These are phyloP conservation scores for Paracoccidioides lutzii DNA, from an alignment of 2,329 filamentous ascomycete species.

Conservation along the genomic window DNA sequence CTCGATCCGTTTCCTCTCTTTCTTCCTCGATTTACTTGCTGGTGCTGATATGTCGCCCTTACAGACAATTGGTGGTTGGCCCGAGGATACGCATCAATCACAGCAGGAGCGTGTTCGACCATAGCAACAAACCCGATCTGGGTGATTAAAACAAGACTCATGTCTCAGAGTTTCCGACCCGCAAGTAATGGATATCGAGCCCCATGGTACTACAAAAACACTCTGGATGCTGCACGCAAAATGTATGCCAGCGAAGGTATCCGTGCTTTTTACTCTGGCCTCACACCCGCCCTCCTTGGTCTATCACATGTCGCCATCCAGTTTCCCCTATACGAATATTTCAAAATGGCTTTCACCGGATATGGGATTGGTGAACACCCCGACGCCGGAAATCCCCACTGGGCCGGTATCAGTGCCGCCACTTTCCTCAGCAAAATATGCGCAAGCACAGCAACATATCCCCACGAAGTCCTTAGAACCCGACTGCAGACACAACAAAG, in stretches of 20 bases:
- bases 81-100: constrained; percentile 78
- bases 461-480: constrained; percentile 90
- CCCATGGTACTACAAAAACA: constrained; percentile 79
- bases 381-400: constrained; percentile 52
- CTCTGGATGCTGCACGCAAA: constrained; percentile 80
- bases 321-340: constrained; percentile 87
- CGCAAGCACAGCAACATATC: constrained; percentile 90
- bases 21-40: constrained; percentile 9
- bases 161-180: constrained; percentile 60
- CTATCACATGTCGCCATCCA: constrained; percentile 93
- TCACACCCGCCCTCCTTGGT: constrained; percentile 81
- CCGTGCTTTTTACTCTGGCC: constrained; percentile 83
- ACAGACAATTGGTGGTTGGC: constrained; percentile 63
- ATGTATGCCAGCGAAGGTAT: constrained; percentile 91
- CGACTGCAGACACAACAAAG: constrained; percentile 86
- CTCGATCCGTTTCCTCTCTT: constrained; percentile 2
- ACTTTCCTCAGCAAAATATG: constrained; percentile 90
- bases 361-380: constrained; percentile 67
- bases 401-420: constrained; percentile 70
- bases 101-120: constrained; percentile 85
- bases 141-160: constrained; percentile 97
- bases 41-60: constrained; percentile 6
- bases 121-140: constrained; percentile 95
- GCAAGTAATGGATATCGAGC: constrained; percentile 36
- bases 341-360: constrained; percentile 84